phyloP scores from a whole-genome alignment of 2,329 filamentous ascomycete genomes.

The Penicillium paneum region DNA sequence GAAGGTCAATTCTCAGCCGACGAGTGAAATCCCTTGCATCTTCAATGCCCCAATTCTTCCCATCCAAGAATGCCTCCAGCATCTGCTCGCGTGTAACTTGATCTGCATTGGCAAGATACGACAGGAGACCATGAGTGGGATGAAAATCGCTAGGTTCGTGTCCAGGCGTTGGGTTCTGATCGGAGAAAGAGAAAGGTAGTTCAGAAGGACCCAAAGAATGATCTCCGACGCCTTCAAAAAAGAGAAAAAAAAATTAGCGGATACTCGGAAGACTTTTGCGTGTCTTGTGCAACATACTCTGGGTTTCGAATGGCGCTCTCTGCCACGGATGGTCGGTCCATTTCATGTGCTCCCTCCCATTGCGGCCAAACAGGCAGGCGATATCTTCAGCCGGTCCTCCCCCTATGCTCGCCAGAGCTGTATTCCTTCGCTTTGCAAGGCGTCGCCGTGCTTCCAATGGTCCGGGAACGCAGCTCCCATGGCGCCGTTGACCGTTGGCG shows the following conservation, averaged over 20 bases:
- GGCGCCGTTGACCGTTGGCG: conserved; percentile 47
- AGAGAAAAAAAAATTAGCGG: background rate
- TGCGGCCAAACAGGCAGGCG: conserved; percentile 41
- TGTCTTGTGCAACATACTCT: conserved; percentile 20
- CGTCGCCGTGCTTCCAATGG: conserved; percentile 60
- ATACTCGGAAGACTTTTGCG: background rate
- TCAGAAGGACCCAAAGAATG: conserved; percentile 20
- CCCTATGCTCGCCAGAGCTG: conserved; percentile 42
- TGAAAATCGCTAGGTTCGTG: conserved; percentile 10
- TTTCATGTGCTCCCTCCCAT: conserved; percentile 40
- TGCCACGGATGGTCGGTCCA: conserved; percentile 31
- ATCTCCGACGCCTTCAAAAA: conserved; percentile 17
- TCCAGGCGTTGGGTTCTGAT: conserved; percentile 15
- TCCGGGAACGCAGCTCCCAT: conserved; percentile 61
- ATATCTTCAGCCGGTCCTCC: conserved; percentile 37
- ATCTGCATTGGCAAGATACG: background rate
- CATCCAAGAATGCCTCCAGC: conserved; percentile 21
- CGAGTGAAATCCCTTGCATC: conserved; percentile 30
- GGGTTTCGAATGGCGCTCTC: conserved; percentile 21
- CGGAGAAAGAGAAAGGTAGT: conserved; percentile 19
- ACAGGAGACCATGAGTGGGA: background rate
- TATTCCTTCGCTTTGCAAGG: conserved; percentile 56
- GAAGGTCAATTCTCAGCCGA: conserved; percentile 32
- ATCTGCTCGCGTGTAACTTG: conserved; percentile 8
- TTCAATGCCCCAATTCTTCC: conserved; percentile 21